Percentiles rank a stretch among this genome's conserved stretches.
These are phyloP conservation scores for Musa itinerans DNA, from an alignment of 176 grass and related monocot genomes.

Conservation along the genomic window DNA sequence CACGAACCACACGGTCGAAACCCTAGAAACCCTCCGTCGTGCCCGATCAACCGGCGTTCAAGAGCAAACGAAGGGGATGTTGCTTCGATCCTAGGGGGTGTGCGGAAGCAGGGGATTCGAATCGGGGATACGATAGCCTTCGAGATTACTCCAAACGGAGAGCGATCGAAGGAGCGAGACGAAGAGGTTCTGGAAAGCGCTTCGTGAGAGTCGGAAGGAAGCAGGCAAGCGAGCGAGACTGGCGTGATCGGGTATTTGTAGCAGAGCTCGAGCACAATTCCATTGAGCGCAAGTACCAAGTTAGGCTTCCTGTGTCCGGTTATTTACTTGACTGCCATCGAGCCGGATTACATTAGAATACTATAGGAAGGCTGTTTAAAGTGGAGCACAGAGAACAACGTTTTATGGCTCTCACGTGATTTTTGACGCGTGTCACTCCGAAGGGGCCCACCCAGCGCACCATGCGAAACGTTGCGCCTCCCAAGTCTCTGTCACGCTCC, in stretches of 20 bases:
- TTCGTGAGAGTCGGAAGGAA: too few species aligned
- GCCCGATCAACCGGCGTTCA: background rate
- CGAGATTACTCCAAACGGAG: background rate
- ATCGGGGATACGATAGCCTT: background rate
- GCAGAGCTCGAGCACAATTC: background rate
- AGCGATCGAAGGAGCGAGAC: background rate
- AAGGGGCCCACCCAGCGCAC: too few species aligned
- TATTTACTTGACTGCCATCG: background rate
- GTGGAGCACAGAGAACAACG: too few species aligned
- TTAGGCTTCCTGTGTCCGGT: background rate
- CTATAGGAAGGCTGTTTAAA: too few species aligned
- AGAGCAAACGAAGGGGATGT: background rate
- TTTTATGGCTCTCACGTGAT: too few species aligned
- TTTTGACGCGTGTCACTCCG: too few species aligned
- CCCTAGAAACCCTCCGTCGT: background rate
- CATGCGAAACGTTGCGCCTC: too few species aligned
- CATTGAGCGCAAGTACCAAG: background rate
- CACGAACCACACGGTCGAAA: background rate
- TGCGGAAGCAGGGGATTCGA: background rate
- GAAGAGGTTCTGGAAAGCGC: background rate
- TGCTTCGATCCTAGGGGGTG: background rate
- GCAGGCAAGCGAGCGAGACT: background rate
- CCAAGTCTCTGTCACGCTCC: too few species aligned
- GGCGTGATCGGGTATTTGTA: background rate
- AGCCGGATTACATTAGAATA: background rate